Base-by-base conservation (phyloP, 1,139 yeast genomes). In the Nematodospora anomalae region DNA sequence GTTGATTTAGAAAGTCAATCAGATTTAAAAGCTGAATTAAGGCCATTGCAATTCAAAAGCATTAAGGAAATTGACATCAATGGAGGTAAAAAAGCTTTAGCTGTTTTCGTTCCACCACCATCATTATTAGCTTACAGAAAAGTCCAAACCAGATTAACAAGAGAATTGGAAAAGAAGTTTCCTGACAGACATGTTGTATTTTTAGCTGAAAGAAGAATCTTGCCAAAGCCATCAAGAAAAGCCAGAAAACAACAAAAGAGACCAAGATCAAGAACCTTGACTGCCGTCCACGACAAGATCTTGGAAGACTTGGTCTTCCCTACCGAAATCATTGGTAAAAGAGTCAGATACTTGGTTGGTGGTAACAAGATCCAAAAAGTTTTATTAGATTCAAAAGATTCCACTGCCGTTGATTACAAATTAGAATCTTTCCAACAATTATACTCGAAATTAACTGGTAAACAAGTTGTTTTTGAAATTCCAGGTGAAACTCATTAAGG, bases 121-220 rank as follows among this genome's bases (percentile, higher is more conserved):
- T 79, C 89, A 62, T 83, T 92, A 71, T 62, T 79, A 58, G 83
- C 85, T 58, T 90, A 87, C 94, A 96, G 92, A 89, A 89, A 84
- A 79, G 95, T 89, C 61, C 98, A 92, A 81, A 81, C 80, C 67
- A 83, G 88, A 79, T 84, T 92, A 71, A 89, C 97, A 78, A 92
- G 98, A 79, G 98, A 92, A 80, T 87, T 92, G 71, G 98, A 92
- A 80, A 92, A 92, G 95, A 92, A 92, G 80, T 92, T 92, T 90
- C 95, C 97, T 69, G 98, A 92, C 83, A 88, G 96, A 75, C 97
- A 92, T 74, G 97, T 92, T 74, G 94, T 92, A 60, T 89, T 92
- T 87, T 83, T 92, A 67, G 98, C 97, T 67, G 97, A 92, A 81
- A 89, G 98, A 82, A 90, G 97, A 81, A 92, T 92, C 78, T 82